Evolutionary conservation across 2,329 filamentous ascomycete genomes (phyloP).

Genomic region (Arthrobotrys megalospora): DNA sequence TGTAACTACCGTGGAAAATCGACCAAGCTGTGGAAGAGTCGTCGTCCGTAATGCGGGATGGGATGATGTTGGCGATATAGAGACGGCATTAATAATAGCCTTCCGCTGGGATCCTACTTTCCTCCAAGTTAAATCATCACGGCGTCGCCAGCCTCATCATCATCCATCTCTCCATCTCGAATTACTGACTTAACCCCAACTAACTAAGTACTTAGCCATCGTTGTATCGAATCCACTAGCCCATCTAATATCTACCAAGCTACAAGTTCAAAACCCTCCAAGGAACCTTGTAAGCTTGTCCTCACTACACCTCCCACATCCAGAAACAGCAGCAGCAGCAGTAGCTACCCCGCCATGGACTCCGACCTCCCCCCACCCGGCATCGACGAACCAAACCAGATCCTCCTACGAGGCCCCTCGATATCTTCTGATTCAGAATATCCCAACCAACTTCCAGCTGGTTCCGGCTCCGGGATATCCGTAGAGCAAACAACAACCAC

Average conservation of each 20-base stretch:
- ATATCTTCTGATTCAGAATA: not conserved
- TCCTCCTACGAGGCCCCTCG: slow-evolving; percentile 33
- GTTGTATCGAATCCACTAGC: too few relatives aligned
- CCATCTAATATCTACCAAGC: not conserved
- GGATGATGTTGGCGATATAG: too few relatives aligned
- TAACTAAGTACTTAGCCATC: too few relatives aligned
- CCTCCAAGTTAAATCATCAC: not conserved
- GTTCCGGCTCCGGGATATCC: slow-evolving; percentile 2
- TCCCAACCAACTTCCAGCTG: slow-evolving; percentile 5
- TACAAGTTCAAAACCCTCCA: not conserved
- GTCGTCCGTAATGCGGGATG: too few relatives aligned
- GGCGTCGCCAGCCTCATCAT: not conserved
- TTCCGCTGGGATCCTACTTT: slow-evolving; percentile 8
- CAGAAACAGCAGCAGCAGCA: not conserved
- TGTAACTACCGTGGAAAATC: too few relatives aligned
- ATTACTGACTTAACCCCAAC: too few relatives aligned
- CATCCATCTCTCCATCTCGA: not conserved
- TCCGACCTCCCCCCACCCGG: slow-evolving; percentile 41
- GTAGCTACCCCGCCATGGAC: slow-evolving; percentile 38
- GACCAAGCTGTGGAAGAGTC: too few relatives aligned
- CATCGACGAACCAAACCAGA: slow-evolving; percentile 41
- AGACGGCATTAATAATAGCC: slow-evolving; percentile 2
- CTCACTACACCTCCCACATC: not conserved
- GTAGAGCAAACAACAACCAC: not conserved
- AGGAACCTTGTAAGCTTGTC: not conserved